phyloP scores from a whole-genome alignment of 371 early-diverging fungal genomes.

The Basidiobolus meristosporus region DNA sequence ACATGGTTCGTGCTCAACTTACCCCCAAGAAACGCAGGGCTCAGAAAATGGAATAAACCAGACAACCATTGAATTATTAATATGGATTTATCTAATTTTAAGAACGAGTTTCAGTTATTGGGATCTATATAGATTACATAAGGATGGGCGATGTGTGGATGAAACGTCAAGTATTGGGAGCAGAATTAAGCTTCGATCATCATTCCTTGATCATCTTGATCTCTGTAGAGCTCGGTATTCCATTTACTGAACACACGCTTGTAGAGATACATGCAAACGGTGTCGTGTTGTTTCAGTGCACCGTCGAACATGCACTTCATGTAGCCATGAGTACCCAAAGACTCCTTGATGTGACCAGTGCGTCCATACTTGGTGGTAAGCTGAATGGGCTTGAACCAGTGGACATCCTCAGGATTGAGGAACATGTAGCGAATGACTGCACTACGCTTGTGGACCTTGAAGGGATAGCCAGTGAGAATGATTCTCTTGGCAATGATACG shows the following conservation, averaged over 20 bases:
- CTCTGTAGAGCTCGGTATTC: conserved; percentile 16
- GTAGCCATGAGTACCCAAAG: conserved; percentile 92
- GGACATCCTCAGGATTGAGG: conserved; percentile 77
- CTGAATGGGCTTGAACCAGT: conserved; percentile 88
- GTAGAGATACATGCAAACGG: conserved; percentile 83
- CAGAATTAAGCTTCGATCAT: too few relatives aligned
- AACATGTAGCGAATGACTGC: conserved; percentile 95
- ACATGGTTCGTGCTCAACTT: too few relatives aligned
- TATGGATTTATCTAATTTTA: too few relatives aligned
- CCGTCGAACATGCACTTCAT: conserved; percentile 91
- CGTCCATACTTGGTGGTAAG: conserved; percentile 77
- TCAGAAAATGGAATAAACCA: too few relatives aligned
- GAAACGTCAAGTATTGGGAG: too few relatives aligned
- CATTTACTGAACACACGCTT: conserved; percentile 91
- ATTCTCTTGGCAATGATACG: conserved; percentile 89
- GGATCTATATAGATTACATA: too few relatives aligned
- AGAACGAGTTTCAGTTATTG: too few relatives aligned
- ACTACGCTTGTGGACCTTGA: conserved; percentile 75
- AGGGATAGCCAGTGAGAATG: conserved; percentile 85
- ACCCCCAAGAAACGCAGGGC: too few relatives aligned
- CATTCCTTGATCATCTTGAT: not conserved
- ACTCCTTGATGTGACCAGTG: conserved; percentile 78
- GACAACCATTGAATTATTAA: too few relatives aligned
- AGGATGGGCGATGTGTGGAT: too few relatives aligned
- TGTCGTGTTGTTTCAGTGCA: conserved; percentile 80